Conservation (phyloP, 2,329 filamentous ascomycete genomes). For the Sphaerulina vaccinii region DNA sequence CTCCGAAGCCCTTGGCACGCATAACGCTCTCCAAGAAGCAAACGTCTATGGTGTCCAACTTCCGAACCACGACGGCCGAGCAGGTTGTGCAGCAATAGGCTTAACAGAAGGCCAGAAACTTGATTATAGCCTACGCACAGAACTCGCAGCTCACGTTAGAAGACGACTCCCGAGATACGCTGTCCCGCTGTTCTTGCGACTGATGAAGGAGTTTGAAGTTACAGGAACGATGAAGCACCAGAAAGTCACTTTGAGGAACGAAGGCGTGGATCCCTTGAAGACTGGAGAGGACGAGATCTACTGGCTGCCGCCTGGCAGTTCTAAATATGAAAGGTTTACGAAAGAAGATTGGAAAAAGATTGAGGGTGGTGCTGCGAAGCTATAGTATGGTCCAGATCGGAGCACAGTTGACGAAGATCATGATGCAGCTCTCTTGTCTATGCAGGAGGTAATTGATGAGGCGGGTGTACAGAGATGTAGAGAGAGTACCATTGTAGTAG, state of each 20-base stretch:
- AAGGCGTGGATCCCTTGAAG: conserved; percentile 69
- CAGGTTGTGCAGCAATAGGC: conserved; percentile 73
- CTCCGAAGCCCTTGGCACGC: conserved; percentile 67
- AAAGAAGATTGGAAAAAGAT: conserved; percentile 67
- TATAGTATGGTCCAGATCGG: no score
- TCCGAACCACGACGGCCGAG: conserved; percentile 78
- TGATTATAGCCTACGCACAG: conserved; percentile 42
- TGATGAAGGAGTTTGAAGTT: conserved; percentile 60
- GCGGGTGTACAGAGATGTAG: neutral
- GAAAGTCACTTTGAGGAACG: conserved; percentile 68
- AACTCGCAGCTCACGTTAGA: conserved; percentile 60
- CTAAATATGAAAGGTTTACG: conserved; percentile 65
- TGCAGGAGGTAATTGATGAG: no score
- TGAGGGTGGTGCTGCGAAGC: conserved; percentile 65
- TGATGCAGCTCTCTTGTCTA: neutral
- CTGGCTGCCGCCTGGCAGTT: conserved; percentile 62
- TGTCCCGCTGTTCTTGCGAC: conserved; percentile 72
- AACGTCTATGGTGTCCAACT: conserved; percentile 83
- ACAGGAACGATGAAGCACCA: conserved; percentile 90
- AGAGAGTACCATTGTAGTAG: no score
- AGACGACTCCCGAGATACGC: conserved; percentile 69
- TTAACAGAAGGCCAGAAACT: conserved; percentile 43
- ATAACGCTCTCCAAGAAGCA: conserved; percentile 68
- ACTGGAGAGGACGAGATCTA: conserved; percentile 54
- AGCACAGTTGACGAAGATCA: neutral